Evolutionary conservation across 495 filamentous ascomycete genomes (phyloP).

Genomic region (Pyrenopolyporus hunteri): DNA sequence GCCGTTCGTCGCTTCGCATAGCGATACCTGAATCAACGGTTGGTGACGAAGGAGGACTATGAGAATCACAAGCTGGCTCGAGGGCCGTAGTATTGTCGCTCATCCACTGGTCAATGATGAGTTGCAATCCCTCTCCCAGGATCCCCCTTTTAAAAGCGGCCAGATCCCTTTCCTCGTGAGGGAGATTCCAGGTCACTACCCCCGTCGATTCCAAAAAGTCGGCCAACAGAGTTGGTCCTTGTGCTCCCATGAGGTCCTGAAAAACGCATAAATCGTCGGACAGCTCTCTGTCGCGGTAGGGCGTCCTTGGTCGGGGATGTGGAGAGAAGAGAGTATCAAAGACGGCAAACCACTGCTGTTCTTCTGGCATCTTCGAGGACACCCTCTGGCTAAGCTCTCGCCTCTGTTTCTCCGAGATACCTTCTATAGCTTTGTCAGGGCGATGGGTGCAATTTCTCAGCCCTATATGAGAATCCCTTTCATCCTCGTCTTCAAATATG

Average conservation of each 20-base stretch:
- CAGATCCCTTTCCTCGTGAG: constrained; percentile 30
- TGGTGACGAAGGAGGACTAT: constrained; percentile 26
- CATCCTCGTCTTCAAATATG: constrained; percentile 36
- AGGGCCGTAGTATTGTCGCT: constrained; percentile 21
- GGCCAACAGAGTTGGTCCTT: constrained; percentile 27
- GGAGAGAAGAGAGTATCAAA: constrained; percentile 39
- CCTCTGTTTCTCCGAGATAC: constrained; percentile 44
- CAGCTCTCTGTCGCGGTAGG: constrained; percentile 33
- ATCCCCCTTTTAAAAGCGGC: constrained; percentile 25
- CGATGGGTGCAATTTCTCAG: constrained; percentile 16
- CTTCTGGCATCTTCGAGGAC: constrained; percentile 31
- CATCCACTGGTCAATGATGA: constrained; percentile 40
- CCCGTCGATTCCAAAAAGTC: constrained; percentile 27
- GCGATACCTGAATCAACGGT: constrained; percentile 30
- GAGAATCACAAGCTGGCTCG: constrained; percentile 6
- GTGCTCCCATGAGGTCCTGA: constrained; percentile 30
- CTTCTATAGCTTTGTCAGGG: constrained; percentile 33
- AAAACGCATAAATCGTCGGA: constrained; percentile 35
- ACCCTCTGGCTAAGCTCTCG: constrained; percentile 30
- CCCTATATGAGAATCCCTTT: constrained; percentile 32
- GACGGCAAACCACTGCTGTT: constrained; percentile 42
- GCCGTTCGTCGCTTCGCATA: constrained; percentile 4
- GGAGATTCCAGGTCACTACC: constrained; percentile 19
- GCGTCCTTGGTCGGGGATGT: constrained; percentile 31
- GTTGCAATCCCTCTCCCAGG: constrained; percentile 31